Base-by-base conservation (phyloP, 73 alveolate genomes). In the Stentor coeruleus region DNA sequence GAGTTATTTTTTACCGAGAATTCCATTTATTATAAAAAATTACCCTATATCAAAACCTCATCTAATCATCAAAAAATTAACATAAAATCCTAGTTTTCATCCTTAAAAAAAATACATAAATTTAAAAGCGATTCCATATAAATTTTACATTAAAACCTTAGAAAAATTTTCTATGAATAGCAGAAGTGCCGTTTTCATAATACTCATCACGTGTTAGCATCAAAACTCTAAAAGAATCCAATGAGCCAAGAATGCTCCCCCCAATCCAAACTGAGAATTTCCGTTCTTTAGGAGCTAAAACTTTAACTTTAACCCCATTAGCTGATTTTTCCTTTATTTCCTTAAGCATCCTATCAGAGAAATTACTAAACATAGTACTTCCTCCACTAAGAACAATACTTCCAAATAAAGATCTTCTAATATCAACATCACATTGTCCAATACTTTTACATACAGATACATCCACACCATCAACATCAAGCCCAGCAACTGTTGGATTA, bases 231-330 rank as follows among this genome's bases (percentile, higher is more conserved):
- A 91, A 91, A 36, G 91, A 86, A 38, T 87, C 77, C 31, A 91
- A 59, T 2, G 89, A 75, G 14, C 95, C 87, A 40, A 91, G 83
- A 39, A 92, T 83, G 59, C 88, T 72, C 3, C 98, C 98, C 35
- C 98, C 98, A 58, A 93, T 88, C 97, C 98, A 93, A 35, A 89
- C 97, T 88, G 93, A 85, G 83, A 83, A 93, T 84, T 91, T 92
- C 28, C 97, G 91, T 82, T 93, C 97, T 1, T 95, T 95, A 82
- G 93, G 93, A 39, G 88, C 93, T 66, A 85, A 91, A 3, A 93
- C 96, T 85, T 91, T 83, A 39, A 88, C 91, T 39, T 86, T 91
- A 84, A 60, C 84, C 36, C 86, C 82, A 59, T 87, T 83, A n/a
- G 96, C 94, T 66, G 92, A 95, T 35, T 90, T 87, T 40, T 89